Base-by-base conservation (phyloP, 2,329 filamentous ascomycete species). In the Anthostomella pinea region DNA sequence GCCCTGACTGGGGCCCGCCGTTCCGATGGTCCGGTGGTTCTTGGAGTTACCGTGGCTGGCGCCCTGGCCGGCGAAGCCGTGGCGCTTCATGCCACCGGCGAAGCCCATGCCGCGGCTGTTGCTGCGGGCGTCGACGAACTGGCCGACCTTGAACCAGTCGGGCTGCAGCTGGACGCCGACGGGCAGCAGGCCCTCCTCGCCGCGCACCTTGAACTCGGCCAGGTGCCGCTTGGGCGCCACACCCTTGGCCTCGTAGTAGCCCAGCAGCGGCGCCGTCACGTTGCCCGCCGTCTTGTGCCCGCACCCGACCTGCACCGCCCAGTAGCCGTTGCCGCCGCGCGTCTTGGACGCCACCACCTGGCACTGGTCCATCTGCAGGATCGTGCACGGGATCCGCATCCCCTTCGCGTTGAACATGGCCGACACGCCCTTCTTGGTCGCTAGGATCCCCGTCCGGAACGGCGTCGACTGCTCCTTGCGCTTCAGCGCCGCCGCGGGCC, bases 41-140 rank as follows among this genome's bases (percentile, higher is more conserved):
- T 89, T 81, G 59, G 90, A 96, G 68, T 94, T 91, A 76, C 93
- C 93, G 77, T 98, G 93, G 53, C 83, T 90, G 39, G 88, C 87
- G 52, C 82, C 85, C 70, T 98, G 93, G 54, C 93, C 93, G 19
- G 72, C 64, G 66, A 93, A 97, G 21, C 89, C 89, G 69, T 91
- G 87, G 52, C 87, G 77, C 80, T 98, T 98, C 93, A 98, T 98
- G 51, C 87, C 93, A 76, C 93, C 93, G 8, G 85, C 87, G 62
- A 96, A 98, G 6, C 93, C 93, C 78, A 88, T 91, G 35, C 93
- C 93, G 59, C 87, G 79, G 52, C 81, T 84, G 57, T 85, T 79
- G 31, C 81, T 83, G 55, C 83, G 77, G 35, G 88, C 82, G 68
- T 98, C 93, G 42, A 98, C 85, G 64, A 81, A 94, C 67, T 96